Evolutionary conservation across 805 yeast species (phyloP).

Genomic region (Ogataea glucozyma): DNA sequence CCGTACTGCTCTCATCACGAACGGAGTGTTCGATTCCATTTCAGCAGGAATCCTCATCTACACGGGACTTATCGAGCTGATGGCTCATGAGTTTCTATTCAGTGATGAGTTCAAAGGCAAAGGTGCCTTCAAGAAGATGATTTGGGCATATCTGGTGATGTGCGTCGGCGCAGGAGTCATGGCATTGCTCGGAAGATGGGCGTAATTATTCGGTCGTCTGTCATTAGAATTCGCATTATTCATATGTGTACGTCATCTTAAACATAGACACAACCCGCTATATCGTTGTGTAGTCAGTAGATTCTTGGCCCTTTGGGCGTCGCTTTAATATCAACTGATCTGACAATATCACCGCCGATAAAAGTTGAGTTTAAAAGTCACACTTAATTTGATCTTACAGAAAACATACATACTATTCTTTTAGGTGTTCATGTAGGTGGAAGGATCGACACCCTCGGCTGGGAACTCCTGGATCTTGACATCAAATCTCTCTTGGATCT

Average conservation of each 20-base stretch:
- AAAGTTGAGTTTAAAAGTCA: too few relatives aligned
- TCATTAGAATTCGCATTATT: too few relatives aligned
- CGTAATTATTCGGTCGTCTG: too few relatives aligned
- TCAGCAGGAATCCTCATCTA: conserved; percentile 79
- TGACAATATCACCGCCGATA: too few relatives aligned
- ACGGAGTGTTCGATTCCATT: conserved; percentile 73
- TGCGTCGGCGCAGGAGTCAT: conserved; percentile 71
- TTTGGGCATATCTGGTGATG: conserved; percentile 53
- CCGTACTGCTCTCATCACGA: conserved; percentile 58
- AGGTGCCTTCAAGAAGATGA: conserved; percentile 51
- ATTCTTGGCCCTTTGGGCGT: too few relatives aligned
- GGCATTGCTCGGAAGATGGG: conserved; percentile 80
- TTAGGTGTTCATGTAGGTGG: conserved; percentile 95
- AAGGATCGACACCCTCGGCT: conserved; percentile 96
- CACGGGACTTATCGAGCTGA: conserved; percentile 74
- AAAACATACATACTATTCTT: neutral
- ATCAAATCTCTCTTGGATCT: conserved; percentile 96
- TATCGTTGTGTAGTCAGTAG: neutral
- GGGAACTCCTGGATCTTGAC: conserved; percentile 95
- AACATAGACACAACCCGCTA: too few relatives aligned
- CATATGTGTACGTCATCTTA: too few relatives aligned
- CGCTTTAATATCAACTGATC: too few relatives aligned
- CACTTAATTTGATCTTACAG: conserved; percentile 11
- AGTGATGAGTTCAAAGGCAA: conserved; percentile 64
- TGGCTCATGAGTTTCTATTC: conserved; percentile 74